Base-by-base conservation (phyloP, 2,329 filamentous ascomycete genomes). In the Pyrenochaeta sp. region DNA sequence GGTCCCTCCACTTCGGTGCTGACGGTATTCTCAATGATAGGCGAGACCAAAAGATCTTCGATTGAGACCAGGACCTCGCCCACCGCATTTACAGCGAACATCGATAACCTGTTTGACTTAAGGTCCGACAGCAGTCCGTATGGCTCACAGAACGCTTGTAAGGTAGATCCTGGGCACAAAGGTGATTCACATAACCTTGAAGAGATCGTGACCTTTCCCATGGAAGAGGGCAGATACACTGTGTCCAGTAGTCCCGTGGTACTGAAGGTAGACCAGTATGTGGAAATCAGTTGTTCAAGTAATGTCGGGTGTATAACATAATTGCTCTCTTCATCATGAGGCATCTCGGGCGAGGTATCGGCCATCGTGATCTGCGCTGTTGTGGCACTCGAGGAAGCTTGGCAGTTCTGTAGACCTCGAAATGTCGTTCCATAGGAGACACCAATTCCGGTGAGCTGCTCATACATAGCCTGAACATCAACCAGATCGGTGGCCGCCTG, bases 381-480 rank as follows among this genome's bases (percentile, higher is more conserved):
- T 1, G 75, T 73, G 32, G 71, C 67, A 5, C 47, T 50, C 24
- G 68, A 64, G 10, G 75, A 78, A 4, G 81, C 80, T 24, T 75
- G 76, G 64, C 81, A 83, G 52, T 82, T 79, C 43, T 76, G 73
- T 9, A 87, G 63, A 3, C 83, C 81, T 66, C 84, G 83, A 73
- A 87, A 87, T 0, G 78, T 78, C 1, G 79, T 72, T 0, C 84
- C 85, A 59, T 86, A 86, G 1, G 76, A 72, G 0, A 84, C 82
- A 0, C 84, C 84, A 19, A 81, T 70, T 5, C 80, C 75, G 0
- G 77, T 67, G 8, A 87, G 77, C 13, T 71, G 65, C 2, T 82
- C 74, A 54, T 87, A 87, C 63, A 87, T 76, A 32, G 73, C 67
- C 6, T 50, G 30, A 12, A 42, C 27, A 9, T 28, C 5, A 1